A percentile compares a stretch with the other conserved stretches of the same genome.
phyloP scores from a whole-genome alignment of 2,329 filamentous ascomycete species.

The Ascochyta lentis region DNA sequence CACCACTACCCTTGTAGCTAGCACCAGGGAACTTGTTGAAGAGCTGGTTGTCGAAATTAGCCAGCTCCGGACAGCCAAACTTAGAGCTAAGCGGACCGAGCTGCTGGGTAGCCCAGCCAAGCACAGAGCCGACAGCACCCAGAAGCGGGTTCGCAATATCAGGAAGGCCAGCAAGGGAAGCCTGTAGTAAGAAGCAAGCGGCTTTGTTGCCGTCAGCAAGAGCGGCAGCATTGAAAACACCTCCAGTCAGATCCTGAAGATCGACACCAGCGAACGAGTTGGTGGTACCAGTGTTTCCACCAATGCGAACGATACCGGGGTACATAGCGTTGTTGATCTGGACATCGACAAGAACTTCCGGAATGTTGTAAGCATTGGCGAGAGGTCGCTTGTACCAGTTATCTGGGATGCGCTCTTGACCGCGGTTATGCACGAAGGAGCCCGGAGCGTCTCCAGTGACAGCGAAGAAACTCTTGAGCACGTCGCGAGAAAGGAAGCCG shows the following conservation, averaged over 20 bases:
- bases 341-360: conserved; percentile 18
- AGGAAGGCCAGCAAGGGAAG: conserved; percentile 20
- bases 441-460: conserved; percentile 26
- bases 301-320: conserved; percentile 24
- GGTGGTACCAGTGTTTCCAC: conserved; percentile 29
- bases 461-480: conserved; percentile 27
- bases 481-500: conserved; percentile 26
- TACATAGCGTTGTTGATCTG: conserved; percentile 25
- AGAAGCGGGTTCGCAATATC: conserved; percentile 24
- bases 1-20: conserved; percentile 12
- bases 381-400: conserved; percentile 24
- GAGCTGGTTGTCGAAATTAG: conserved; percentile 21
- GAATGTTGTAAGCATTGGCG: conserved; percentile 13
- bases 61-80: conserved; percentile 24
- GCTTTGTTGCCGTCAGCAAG: conserved; percentile 27
- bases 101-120: conserved; percentile 23
- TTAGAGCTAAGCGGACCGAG: conserved; percentile 21
- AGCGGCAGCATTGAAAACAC: conserved; percentile 22
- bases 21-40: conserved; percentile 27
- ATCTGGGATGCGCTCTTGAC: conserved; percentile 30
- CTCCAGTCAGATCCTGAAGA: conserved; percentile 25
- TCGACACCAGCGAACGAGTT: conserved; percentile 29
- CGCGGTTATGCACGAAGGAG: conserved; percentile 25
- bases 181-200: conserved; percentile 27
- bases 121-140: conserved; percentile 21